These are phyloP conservation scores for Hansenula anomala DNA, from an alignment of 1,139 yeast genomes.

Conservation along the genomic window DNA sequence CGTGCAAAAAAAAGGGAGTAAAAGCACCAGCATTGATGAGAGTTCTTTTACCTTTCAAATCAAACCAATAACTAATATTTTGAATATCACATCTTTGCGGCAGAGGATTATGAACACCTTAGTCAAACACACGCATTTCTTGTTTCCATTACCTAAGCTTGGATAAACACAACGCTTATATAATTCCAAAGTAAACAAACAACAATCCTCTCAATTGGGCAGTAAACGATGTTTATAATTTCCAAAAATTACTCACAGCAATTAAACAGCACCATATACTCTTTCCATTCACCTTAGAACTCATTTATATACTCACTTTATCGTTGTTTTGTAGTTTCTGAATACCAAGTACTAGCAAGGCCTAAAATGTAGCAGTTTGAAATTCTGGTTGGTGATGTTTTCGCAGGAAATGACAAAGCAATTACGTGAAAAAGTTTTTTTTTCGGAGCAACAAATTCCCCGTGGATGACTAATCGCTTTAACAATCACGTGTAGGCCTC, in stretches of 20 bases:
- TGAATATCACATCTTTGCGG: too few species aligned
- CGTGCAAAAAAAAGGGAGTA: too few species aligned
- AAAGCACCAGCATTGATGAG: too few species aligned
- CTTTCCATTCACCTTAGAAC: too few species aligned
- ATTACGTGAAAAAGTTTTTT: slow-evolving; percentile 2
- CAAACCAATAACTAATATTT: too few species aligned
- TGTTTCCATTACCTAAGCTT: slow-evolving; percentile 2
- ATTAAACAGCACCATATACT: too few species aligned
- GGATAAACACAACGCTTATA: slow-evolving; percentile 3
- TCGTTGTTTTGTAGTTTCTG: background rate
- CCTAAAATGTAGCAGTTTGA: background rate
- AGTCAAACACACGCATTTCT: background rate
- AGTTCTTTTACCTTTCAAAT: too few species aligned
- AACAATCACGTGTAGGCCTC: too few species aligned
- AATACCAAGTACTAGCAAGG: too few species aligned
- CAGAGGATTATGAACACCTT: background rate
- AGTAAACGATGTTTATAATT: background rate
- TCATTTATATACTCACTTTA: background rate
- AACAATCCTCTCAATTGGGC: background rate
- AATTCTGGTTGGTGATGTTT: slow-evolving; percentile 1
- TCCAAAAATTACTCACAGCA: background rate
- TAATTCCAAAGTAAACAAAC: slow-evolving; percentile 2
- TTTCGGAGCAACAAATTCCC: too few species aligned
- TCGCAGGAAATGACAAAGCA: slow-evolving; percentile 2
- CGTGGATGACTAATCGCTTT: background rate